Percentiles rank a stretch among this genome's conserved stretches.
These are phyloP conservation scores for Lactifluus subvellereus DNA, from an alignment of 768 basidiomycete species.

Conservation along the genomic window DNA sequence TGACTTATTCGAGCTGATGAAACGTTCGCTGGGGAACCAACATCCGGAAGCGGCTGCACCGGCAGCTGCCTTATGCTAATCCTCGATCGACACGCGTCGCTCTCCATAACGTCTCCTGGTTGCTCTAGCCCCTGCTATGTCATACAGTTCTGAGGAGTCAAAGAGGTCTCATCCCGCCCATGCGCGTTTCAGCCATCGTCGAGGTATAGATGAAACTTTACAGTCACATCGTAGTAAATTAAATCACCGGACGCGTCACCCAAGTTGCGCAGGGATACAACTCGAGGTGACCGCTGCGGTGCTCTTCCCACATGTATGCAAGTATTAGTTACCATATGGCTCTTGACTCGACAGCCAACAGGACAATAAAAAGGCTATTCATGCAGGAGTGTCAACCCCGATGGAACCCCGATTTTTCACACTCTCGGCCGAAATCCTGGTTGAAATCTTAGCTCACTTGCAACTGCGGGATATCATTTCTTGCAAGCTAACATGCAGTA, in stretches of 20 bases:
- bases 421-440: conserved; percentile 7
- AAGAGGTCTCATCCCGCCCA: not conserved
- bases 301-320: not conserved
- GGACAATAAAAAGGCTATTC: not conserved
- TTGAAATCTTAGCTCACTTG: conserved; percentile 2
- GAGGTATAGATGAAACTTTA: not conserved
- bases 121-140: not conserved
- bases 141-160: not conserved
- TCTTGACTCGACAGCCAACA: not conserved
- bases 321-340: not conserved
- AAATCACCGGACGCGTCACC: not conserved
- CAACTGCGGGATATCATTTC: not conserved
- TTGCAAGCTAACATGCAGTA: conserved; percentile 6
- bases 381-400: not conserved
- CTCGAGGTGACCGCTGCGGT: not conserved
- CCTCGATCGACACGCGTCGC: not conserved
- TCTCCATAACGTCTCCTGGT: not conserved
- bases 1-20: not conserved
- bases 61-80: not conserved
- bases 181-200: not conserved
- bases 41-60: not conserved
- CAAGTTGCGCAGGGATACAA: not conserved
- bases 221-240: not conserved
- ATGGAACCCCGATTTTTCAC: conserved; percentile 6
- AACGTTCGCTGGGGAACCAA: not conserved